Evolutionary conservation across 1,284 basidiomycete species (phyloP).

Genomic region (Athelia psychrophila): DNA sequence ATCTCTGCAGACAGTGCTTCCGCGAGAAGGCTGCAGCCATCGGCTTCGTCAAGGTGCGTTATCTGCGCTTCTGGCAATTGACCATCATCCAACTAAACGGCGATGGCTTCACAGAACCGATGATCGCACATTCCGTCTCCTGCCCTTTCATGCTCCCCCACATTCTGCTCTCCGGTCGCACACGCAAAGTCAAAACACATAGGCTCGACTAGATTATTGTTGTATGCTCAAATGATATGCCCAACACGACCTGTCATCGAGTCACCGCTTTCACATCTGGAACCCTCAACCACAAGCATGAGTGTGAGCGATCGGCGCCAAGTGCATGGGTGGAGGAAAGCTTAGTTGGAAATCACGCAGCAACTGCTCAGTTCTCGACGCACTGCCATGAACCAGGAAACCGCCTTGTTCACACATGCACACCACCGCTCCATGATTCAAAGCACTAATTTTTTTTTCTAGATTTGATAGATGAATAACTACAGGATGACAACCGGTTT

Average conservation of each 20-base stretch:
- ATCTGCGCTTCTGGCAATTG: background rate
- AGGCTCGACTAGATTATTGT: background rate
- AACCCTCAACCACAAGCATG: background rate
- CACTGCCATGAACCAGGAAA: too few species aligned
- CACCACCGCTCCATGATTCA: too few species aligned
- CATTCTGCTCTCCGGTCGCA: background rate
- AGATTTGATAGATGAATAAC: constrained; percentile 42
- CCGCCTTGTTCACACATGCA: too few species aligned
- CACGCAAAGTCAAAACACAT: background rate
- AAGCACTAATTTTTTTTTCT: background rate
- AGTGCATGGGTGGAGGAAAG: background rate
- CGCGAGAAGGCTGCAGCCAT: constrained; percentile 93
- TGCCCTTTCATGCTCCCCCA: background rate
- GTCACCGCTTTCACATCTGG: background rate
- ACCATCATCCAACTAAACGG: background rate
- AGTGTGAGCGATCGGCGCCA: background rate
- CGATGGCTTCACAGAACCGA: background rate
- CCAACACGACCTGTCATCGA: background rate
- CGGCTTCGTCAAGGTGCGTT: constrained; percentile 88
- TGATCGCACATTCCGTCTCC: background rate
- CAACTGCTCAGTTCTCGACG: too few species aligned
- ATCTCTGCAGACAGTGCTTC: constrained; percentile 98
- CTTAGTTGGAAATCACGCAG: too few species aligned
- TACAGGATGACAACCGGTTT: constrained; percentile 59
- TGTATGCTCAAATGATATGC: background rate